These are phyloP conservation scores for Jackrogersella minutella DNA, from an alignment of 495 filamentous ascomycete genomes.

Conservation along the genomic window DNA sequence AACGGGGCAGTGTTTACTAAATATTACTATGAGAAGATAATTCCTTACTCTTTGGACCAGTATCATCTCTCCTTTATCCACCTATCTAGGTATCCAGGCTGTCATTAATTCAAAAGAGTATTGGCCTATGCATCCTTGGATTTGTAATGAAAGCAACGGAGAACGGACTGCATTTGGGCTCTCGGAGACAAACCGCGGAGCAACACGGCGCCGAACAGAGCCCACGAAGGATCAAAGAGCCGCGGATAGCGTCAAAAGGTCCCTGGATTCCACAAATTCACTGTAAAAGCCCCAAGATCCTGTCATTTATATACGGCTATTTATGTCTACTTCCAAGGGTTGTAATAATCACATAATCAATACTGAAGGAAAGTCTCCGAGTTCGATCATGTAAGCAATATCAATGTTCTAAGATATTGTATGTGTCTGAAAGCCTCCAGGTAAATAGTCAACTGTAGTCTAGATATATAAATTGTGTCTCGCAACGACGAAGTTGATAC, in stretches of 20 bases:
- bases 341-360: background rate
- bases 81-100: background rate
- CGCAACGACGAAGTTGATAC: background rate
- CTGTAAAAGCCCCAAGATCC: too few relatives aligned
- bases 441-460: background rate
- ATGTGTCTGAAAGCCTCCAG: background rate
- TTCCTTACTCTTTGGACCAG: too few relatives aligned
- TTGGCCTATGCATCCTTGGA: background rate
- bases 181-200: constrained; percentile 27
- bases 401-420: background rate
- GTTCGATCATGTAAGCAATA: constrained; percentile 1
- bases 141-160: background rate
- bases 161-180: background rate
- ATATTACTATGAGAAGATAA: too few relatives aligned
- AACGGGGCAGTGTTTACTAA: too few relatives aligned
- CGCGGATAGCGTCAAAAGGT: constrained; percentile 4
- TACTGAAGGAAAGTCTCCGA: constrained; percentile 1
- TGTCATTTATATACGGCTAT: background rate
- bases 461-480: background rate
- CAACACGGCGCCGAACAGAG: constrained; percentile 20
- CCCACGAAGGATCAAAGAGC: background rate
- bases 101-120: background rate
- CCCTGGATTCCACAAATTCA: background rate
- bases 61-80: background rate
- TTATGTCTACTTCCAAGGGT: background rate